Evolutionary conservation across 176 grass and related monocot genomes (phyloP).

Genomic region (Melocanna baccifera): DNA sequence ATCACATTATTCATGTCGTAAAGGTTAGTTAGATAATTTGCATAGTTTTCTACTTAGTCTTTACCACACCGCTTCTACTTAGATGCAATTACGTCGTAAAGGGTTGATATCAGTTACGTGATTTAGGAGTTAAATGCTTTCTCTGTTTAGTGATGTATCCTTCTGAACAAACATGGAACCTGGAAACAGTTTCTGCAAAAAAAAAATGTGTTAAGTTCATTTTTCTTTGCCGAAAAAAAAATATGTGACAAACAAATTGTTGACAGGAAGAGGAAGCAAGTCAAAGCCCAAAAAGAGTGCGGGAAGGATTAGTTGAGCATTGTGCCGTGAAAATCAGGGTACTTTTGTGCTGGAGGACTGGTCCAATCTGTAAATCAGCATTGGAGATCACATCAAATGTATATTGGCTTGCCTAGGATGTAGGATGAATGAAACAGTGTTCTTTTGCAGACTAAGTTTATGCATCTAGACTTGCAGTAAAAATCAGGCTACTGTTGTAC

Average conservation of each 20-base stretch:
- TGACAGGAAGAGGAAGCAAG: background rate
- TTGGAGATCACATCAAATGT: background rate
- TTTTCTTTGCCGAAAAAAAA: background rate
- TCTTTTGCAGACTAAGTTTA: background rate
- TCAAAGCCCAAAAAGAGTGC: background rate
- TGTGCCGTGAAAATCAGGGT: background rate
- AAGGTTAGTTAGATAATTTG: constrained; percentile 23
- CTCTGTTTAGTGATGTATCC: background rate
- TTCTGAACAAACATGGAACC: background rate
- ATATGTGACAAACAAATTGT: background rate
- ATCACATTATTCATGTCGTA: background rate
- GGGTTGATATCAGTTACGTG: background rate
- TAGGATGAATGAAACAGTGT: background rate
- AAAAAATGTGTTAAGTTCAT: background rate
- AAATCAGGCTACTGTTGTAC: background rate
- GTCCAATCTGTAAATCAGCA: background rate
- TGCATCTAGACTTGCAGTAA: background rate
- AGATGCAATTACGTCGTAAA: background rate
- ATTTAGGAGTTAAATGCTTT: background rate
- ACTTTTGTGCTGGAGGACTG: background rate
- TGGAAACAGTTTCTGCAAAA: background rate
- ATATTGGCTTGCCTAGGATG: background rate
- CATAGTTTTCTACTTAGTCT: background rate
- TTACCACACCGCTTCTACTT: background rate
- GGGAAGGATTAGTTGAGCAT: background rate